Conservation (phyloP, 179 eudicot genomes). For the Vitellaria paradoxa region DNA sequence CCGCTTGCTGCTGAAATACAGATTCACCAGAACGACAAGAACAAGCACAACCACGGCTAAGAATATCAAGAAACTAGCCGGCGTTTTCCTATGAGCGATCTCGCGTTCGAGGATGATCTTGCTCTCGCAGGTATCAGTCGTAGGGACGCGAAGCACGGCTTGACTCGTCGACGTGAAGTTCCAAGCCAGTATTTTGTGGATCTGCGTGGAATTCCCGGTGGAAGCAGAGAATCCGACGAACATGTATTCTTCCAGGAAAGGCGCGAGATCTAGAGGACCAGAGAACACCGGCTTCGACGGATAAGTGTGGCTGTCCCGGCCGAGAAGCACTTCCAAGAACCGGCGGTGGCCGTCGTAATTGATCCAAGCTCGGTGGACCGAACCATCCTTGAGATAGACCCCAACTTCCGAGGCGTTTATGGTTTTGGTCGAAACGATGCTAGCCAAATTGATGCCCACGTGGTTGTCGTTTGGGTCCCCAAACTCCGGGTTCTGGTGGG, state of each 20-base stretch:
- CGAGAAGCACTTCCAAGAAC: conserved; percentile 41
- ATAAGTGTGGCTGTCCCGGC: conserved; percentile 20
- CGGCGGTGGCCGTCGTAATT: conserved; percentile 43
- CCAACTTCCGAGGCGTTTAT: conserved; percentile 57
- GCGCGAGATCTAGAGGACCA: conserved; percentile 47
- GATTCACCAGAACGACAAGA: conserved; percentile 30
- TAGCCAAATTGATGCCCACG: conserved; percentile 70
- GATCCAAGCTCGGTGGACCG: conserved; percentile 48
- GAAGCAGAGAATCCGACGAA: conserved; percentile 84
- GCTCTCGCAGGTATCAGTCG: conserved; percentile 45
- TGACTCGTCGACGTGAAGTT: conserved; percentile 60
- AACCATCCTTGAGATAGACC: conserved; percentile 55
- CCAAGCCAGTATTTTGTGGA: conserved; percentile 72
- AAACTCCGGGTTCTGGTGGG: conserved; percentile 55
- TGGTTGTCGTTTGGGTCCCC: conserved; percentile 83
- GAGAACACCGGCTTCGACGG: conserved; percentile 39
- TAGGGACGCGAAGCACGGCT: conserved; percentile 50
- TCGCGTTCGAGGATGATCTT: conserved; percentile 30
- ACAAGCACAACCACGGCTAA: conserved; percentile 50
- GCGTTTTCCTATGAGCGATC: conserved; percentile 33
- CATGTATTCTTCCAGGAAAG: conserved; percentile 73
- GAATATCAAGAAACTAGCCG: conserved; percentile 52
- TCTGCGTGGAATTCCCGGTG: conserved; percentile 57
- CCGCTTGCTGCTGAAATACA: conserved; percentile 43
- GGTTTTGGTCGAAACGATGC: conserved; percentile 55